phyloP scores from a whole-genome alignment of 306 rosid genomes.

The Quercus bicolor region DNA sequence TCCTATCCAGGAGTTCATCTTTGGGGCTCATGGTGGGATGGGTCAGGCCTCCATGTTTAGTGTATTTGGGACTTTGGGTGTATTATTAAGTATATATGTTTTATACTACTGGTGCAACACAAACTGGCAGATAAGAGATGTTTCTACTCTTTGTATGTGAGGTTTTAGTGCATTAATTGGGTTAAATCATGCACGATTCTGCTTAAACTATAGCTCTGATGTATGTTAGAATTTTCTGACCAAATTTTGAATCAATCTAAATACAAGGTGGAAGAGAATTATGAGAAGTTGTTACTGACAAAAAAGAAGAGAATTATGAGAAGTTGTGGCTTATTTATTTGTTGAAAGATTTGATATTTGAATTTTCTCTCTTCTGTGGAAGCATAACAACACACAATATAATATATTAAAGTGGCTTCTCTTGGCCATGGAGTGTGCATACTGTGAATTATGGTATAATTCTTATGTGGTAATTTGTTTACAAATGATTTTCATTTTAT shows the following conservation, averaged over 20 bases:
- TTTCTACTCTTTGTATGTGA: background rate
- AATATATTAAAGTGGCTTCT: background rate
- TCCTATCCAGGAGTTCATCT: background rate
- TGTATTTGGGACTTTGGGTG: background rate
- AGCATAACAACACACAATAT: background rate
- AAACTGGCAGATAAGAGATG: background rate
- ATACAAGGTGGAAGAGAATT: background rate
- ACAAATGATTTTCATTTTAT: background rate
- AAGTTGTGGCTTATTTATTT: background rate
- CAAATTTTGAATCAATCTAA: background rate
- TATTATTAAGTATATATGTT: background rate
- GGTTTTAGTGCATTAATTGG: background rate
- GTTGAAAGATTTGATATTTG: background rate
- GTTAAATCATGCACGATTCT: background rate
- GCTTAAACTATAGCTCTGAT: background rate
- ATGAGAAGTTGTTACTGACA: background rate
- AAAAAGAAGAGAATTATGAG: background rate
- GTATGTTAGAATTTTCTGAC: background rate
- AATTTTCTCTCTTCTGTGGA: background rate
- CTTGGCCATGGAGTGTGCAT: background rate
- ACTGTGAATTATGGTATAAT: background rate
- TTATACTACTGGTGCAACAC: background rate
- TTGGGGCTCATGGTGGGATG: background rate
- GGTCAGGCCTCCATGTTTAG: background rate
- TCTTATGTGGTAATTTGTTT: conserved; percentile 2